Evolutionary conservation across 306 rosid species (phyloP).

Genomic region (Parietaria judaica): DNA sequence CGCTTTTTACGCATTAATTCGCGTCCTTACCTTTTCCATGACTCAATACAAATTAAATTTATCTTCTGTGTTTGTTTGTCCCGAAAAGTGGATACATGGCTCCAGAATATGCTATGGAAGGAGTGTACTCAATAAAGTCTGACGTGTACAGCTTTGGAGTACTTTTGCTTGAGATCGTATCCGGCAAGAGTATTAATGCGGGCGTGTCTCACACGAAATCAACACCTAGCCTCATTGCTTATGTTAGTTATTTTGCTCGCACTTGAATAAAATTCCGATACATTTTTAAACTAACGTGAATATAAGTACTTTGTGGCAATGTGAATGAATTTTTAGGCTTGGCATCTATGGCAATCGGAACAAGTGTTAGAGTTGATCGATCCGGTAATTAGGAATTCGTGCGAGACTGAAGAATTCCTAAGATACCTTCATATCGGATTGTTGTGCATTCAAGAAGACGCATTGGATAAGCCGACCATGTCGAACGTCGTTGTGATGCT

Average conservation of each 20-base stretch:
- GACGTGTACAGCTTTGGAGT: slow-evolving; percentile 48
- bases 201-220: slow-evolving; percentile 7
- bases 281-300: not conserved
- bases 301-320: too few relatives aligned
- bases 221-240: slow-evolving; percentile 1
- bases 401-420: slow-evolving; percentile 17
- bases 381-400: slow-evolving; percentile 13
- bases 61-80: not conserved
- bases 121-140: slow-evolving; percentile 29
- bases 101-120: slow-evolving; percentile 39
- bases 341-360: slow-evolving; percentile 39
- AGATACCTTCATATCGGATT: slow-evolving; percentile 26
- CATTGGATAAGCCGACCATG: slow-evolving; percentile 29
- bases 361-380: slow-evolving; percentile 19
- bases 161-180: slow-evolving; percentile 36
- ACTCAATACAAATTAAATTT: not conserved
- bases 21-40: not conserved
- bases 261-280: not conserved
- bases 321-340: slow-evolving; percentile 26
- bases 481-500: slow-evolving; percentile 22
- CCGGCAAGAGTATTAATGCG: slow-evolving; percentile 19
- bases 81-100: slow-evolving; percentile 44
- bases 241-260: slow-evolving; percentile 4
- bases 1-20: not conserved
- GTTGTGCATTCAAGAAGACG: slow-evolving; percentile 29